Evolutionary conservation across 805 yeast genomes (phyloP).

Genomic region (Candida golubevii): DNA sequence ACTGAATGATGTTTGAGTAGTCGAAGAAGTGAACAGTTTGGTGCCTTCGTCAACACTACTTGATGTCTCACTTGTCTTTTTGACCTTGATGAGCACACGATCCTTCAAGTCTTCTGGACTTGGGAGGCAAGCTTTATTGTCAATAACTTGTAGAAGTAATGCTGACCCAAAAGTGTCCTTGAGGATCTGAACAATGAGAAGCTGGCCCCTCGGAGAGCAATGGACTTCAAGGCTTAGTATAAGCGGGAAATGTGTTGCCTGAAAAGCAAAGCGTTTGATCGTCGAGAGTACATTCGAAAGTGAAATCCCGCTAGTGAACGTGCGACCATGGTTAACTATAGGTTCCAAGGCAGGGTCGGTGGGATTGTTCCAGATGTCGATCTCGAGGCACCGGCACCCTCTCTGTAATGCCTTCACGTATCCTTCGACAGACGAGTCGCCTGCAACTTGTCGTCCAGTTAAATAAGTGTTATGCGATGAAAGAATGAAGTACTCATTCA

Average conservation of each 20-base stretch:
- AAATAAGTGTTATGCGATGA: constrained; percentile 95
- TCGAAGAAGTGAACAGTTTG: constrained; percentile 21
- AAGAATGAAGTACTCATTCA: constrained; percentile 83
- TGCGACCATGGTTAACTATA: constrained; percentile 83
- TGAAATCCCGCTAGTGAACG: constrained; percentile 72
- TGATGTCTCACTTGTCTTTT: constrained; percentile 38
- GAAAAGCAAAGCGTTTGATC: constrained; percentile 80
- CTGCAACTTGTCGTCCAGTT: constrained; percentile 82
- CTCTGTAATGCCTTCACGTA: constrained; percentile 81
- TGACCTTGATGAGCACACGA: constrained; percentile 72
- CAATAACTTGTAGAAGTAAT: constrained; percentile 42
- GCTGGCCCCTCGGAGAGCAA: constrained; percentile 68
- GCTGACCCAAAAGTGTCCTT: constrained; percentile 55
- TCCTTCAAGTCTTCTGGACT: constrained; percentile 71
- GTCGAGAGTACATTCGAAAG: constrained; percentile 66
- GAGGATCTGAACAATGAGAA: constrained; percentile 49
- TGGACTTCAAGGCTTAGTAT: constrained; percentile 82
- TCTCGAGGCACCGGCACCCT: constrained; percentile 93
- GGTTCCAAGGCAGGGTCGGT: constrained; percentile 62
- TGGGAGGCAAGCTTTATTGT: constrained; percentile 39
- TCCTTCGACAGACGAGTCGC: constrained; percentile 84
- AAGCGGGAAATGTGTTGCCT: constrained; percentile 81
- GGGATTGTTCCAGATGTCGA: constrained; percentile 84
- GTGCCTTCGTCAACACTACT: constrained; percentile 20
- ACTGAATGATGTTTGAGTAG: constrained; percentile 41